Conservation (phyloP, 176 grass and related monocot species). For the Panicum miliaceum region DNA sequence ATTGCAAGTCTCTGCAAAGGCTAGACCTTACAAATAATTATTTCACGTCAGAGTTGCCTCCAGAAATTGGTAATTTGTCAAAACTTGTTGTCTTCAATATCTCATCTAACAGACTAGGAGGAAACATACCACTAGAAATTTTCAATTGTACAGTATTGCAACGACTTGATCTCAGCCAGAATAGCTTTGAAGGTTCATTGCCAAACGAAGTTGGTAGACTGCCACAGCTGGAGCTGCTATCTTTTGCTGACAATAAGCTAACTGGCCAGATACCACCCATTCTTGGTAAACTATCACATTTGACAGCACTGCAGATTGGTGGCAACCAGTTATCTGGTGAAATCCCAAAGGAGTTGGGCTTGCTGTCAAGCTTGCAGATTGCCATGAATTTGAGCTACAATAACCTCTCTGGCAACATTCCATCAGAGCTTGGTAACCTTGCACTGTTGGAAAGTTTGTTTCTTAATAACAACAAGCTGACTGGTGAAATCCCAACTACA, state of each 20-base stretch:
- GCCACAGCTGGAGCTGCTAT: conserved; percentile 83
- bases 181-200: conserved; percentile 73
- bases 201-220: conserved; percentile 82
- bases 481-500: conserved; percentile 88
- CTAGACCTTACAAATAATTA: conserved; percentile 87
- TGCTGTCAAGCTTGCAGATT: conserved; percentile 91
- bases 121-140: conserved; percentile 82
- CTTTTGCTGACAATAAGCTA: conserved; percentile 80
- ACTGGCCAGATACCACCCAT: conserved; percentile 80
- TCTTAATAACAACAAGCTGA: conserved; percentile 84
- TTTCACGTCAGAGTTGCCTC: conserved; percentile 82
- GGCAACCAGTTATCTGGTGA: conserved; percentile 82
- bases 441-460: conserved; percentile 78
- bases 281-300: conserved; percentile 74
- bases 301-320: conserved; percentile 94
- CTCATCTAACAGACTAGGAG: conserved; percentile 81
- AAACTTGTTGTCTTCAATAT: conserved; percentile 95
- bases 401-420: conserved; percentile 75
- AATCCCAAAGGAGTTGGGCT: conserved; percentile 86
- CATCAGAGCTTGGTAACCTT: conserved; percentile 90
- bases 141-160: conserved; percentile 91
- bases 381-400: conserved; percentile 97
- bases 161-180: conserved; percentile 95
- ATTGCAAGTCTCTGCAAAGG: conserved; percentile 81
- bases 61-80: conserved; percentile 77